A percentile compares a stretch with the other conserved stretches of the same genome.
Conservation (phyloP, 2,329 filamentous ascomycete genomes). For the Colletotrichum tropicicola region DNA sequence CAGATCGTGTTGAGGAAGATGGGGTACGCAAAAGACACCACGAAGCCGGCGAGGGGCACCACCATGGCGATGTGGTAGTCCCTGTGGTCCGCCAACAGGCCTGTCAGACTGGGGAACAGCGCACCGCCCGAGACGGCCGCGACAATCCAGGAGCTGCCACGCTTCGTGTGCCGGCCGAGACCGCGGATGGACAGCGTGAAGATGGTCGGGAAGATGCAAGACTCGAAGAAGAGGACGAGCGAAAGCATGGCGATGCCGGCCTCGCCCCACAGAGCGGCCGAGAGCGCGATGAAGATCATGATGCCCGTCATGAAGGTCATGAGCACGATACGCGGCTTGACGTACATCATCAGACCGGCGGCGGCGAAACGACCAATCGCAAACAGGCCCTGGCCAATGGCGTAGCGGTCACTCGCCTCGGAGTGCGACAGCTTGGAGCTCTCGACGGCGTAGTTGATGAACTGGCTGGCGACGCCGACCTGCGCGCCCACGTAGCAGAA, state of each 20-base stretch:
- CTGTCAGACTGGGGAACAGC: constrained; percentile 14
- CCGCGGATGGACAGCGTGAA: constrained; percentile 64
- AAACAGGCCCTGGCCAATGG: constrained; percentile 67
- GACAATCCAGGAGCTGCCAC: constrained; percentile 50
- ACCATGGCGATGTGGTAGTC: constrained; percentile 62
- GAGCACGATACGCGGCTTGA: constrained; percentile 65
- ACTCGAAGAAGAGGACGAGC: constrained; percentile 65
- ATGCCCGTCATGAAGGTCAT: constrained; percentile 59
- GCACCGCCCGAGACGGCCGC: constrained; percentile 12
- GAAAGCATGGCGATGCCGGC: constrained; percentile 64
- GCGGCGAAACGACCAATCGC: constrained; percentile 68
- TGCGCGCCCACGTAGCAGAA: constrained; percentile 72
- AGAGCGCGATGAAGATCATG: constrained; percentile 63
- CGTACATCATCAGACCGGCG: constrained; percentile 62
- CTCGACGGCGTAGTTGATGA: constrained; percentile 58
- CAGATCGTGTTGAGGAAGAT: constrained; percentile 62
- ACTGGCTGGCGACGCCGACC: constrained; percentile 61
- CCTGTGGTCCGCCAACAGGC: constrained; percentile 14
- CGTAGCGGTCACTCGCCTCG: constrained; percentile 57
- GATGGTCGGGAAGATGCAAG: constrained; percentile 67
- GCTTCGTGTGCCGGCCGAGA: constrained; percentile 64
- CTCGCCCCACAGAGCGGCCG: constrained; percentile 60
- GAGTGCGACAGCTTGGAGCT: constrained; percentile 39
- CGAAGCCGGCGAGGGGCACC: constrained; percentile 70
- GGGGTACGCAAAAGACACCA: constrained; percentile 64